phyloP scores from a whole-genome alignment of 2,329 filamentous ascomycete genomes.

The Proliferodiscus dingleyae region DNA sequence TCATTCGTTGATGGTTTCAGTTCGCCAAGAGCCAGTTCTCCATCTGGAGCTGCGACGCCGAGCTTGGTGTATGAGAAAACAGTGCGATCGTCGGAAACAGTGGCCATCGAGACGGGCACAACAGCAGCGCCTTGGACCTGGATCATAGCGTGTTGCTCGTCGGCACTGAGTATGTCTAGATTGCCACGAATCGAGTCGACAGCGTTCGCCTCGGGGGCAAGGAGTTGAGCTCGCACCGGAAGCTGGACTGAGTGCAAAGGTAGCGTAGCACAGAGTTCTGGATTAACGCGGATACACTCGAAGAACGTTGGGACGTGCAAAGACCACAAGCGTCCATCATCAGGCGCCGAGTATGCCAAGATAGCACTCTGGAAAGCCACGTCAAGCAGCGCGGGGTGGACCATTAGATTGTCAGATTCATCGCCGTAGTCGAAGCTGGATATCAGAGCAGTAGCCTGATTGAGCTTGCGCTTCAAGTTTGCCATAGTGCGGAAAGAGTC shows the following conservation, averaged over 20 bases:
- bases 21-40: conserved; percentile 8
- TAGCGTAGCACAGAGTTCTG: conserved; percentile 5
- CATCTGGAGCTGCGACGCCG: conserved; percentile 16
- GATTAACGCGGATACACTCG: conserved; percentile 20
- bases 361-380: conserved; percentile 50
- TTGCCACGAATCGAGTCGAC: conserved; percentile 4
- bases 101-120: conserved; percentile 18
- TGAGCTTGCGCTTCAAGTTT: conserved; percentile 9
- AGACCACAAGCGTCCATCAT: conserved; percentile 18
- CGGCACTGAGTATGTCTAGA: conserved; percentile 3
- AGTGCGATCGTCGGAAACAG: conserved; percentile 17
- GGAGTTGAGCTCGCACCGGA: conserved; percentile 2
- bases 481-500: too few relatives aligned
- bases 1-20: conserved; percentile 12
- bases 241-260: not conserved
- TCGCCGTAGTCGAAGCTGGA: not conserved
- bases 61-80: conserved; percentile 20
- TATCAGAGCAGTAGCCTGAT: conserved; percentile 6
- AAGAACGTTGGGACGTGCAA: conserved; percentile 23
- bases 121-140: conserved; percentile 21
- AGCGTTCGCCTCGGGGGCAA: conserved; percentile 7
- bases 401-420: conserved; percentile 14
- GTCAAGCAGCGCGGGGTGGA: conserved; percentile 54
- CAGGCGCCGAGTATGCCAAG: conserved; percentile 16
- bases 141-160: conserved; percentile 13